Conservation (phyloP, 2,329 filamentous ascomycete genomes). For the Aspergillus ibericus region DNA sequence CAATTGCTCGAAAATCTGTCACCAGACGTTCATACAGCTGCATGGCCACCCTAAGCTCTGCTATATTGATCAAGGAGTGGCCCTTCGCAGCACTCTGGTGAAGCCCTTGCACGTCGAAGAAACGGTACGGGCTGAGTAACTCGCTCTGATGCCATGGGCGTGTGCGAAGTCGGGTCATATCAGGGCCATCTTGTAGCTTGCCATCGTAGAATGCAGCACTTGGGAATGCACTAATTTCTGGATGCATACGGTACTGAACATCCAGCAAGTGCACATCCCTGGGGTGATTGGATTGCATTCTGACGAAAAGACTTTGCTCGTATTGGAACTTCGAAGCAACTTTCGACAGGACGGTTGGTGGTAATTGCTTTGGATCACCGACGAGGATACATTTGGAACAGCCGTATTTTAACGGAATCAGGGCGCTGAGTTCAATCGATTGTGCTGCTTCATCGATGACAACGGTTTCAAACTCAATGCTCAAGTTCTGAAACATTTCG, state of each 20-base stretch:
- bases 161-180: conserved; percentile 74
- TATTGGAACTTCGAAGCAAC: conserved; percentile 91
- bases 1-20: conserved; percentile 66
- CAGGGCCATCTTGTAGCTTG: conserved; percentile 76
- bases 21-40: conserved; percentile 78
- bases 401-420: conserved; percentile 96
- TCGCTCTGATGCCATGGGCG: conserved; percentile 83
- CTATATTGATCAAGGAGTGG: conserved; percentile 85
- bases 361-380: conserved; percentile 95
- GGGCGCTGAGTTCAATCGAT: conserved; percentile 92
- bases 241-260: conserved; percentile 98
- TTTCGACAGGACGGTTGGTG: conserved; percentile 91
- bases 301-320: conserved; percentile 96
- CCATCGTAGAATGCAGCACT: conserved; percentile 91
- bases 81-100: conserved; percentile 79
- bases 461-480: conserved; percentile 96
- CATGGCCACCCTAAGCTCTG: conserved; percentile 83
- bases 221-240: conserved; percentile 89
- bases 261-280: conserved; percentile 91
- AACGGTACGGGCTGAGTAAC: conserved; percentile 87
- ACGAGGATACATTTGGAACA: conserved; percentile 96
- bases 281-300: conserved; percentile 93
- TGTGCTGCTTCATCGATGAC: conserved; percentile 98
- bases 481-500: conserved; percentile 92
- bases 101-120: conserved; percentile 92